Evolutionary conservation across 257 asterid genomes (phyloP), one percentile per base, ranked within the genome.

Genomic region (Paulownia fortunei): DNA sequence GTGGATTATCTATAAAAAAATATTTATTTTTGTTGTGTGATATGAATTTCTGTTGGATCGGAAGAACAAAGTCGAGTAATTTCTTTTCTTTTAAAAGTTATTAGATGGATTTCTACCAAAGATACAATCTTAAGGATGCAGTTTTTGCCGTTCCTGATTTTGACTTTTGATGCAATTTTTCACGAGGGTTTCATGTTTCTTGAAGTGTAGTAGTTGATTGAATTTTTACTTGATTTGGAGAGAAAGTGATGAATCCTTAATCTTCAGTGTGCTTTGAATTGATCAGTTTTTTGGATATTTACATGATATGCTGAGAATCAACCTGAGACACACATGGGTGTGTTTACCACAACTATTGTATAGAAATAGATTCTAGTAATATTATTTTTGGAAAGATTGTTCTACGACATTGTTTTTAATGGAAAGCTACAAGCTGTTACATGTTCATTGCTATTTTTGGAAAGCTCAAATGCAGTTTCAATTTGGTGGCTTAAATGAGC

Each of bases 1-100:
- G 30, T 51, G n/a, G 39, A 21, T 9, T 73, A 4, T 47, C 13
- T 23, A 8, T n/a, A 1, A 10, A 12, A 41, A 4, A 21, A 8
- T 30, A 2, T 49, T 27, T 12, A 9, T 8, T 13, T n/a, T 64
- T 71, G 23, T 44, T 42, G 11, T 55, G 62, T 8, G 32, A 12
- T 61, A 1, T 34, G 82, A 39, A 3, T 30, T 26, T 34, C 10
- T 24, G 5, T 32, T 12, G 84, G 73, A 78, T 80, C 63, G 19
- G 55, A 63, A 74, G 71, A 75, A 27, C 24, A 3, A 42, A 68
- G 16, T 61, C 7, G 71, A 54, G 59, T 37, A 11, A 37, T 62
- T 65, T 63, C 0, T 62, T 37, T 24, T 59, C 11, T 15, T 39
- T 15, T 47, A 6, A 2, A 36, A 44, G 11, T 23, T 67, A 23